phyloP scores from a whole-genome alignment of 2,329 filamentous ascomycete species.

The Aspergillus unguis region DNA sequence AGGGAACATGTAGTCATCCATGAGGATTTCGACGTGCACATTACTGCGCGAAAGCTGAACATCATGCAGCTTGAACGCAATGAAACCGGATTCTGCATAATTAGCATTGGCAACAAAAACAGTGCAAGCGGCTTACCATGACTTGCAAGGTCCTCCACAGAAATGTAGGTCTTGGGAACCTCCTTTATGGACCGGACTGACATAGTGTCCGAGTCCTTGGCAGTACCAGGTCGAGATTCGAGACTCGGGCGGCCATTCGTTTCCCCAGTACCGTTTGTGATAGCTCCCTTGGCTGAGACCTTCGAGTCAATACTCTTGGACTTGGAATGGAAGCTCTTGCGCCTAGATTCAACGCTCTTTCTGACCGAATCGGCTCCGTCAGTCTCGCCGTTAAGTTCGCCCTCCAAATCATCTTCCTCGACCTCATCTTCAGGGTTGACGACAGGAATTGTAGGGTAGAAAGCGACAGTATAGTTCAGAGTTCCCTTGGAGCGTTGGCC shows the following conservation, averaged over 20 bases:
- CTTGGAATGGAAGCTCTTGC: conserved; percentile 27
- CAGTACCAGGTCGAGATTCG: conserved; percentile 38
- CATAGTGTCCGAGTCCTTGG: conserved; percentile 47
- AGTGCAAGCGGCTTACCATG: conserved; percentile 55
- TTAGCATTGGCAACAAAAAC: not conserved
- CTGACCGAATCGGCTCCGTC: conserved; percentile 17
- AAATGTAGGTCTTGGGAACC: conserved; percentile 72
- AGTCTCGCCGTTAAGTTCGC: conserved; percentile 20
- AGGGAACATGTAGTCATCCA: conserved; percentile 92
- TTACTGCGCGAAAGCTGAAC: conserved; percentile 75
- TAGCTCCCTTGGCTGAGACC: conserved; percentile 31
- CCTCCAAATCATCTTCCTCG: conserved; percentile 41
- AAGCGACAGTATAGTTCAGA: conserved; percentile 77
- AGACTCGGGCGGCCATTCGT: conserved; percentile 31
- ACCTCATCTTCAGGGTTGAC: conserved; percentile 75
- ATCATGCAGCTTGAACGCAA: conserved; percentile 93
- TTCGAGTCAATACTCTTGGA: conserved; percentile 31
- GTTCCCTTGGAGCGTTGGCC: conserved; percentile 74
- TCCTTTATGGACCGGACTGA: conserved; percentile 49
- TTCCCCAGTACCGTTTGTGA: conserved; percentile 34
- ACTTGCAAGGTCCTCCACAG: conserved; percentile 73
- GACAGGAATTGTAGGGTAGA: conserved; percentile 85
- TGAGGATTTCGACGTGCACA: conserved; percentile 78
- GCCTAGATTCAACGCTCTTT: conserved; percentile 32
- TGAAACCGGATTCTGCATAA: conserved; percentile 71